These are phyloP conservation scores for Ocimum tenuiflorum DNA, from an alignment of 257 asterid genomes.

Conservation along the genomic window DNA sequence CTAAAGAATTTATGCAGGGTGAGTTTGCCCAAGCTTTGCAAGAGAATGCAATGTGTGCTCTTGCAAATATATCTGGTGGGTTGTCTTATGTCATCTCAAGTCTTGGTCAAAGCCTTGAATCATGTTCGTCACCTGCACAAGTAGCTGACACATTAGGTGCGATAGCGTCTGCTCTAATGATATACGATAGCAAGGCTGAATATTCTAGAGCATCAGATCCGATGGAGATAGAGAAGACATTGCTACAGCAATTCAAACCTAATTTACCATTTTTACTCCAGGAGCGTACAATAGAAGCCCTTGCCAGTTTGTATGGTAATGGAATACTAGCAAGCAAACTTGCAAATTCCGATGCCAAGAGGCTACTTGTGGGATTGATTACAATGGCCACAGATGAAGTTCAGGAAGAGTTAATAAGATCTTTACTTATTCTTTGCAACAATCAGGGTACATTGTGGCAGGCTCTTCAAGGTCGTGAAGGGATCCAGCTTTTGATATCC, in stretches of 20 bases:
- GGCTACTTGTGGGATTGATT: constrained; percentile 82
- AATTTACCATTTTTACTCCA: constrained; percentile 61
- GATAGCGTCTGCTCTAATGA: constrained; percentile 95
- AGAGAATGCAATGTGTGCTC: constrained; percentile 99
- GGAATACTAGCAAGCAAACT: constrained; percentile 63
- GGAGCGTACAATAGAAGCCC: constrained; percentile 97
- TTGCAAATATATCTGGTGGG: constrained; percentile 98
- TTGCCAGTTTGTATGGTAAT: constrained; percentile 96
- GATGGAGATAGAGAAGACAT: constrained; percentile 74
- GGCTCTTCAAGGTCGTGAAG: constrained; percentile 98
- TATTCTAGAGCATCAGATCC: constrained; percentile 79
- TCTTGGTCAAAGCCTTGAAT: constrained; percentile 97
- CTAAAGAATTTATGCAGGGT: constrained; percentile 99
- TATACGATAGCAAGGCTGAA: constrained; percentile 84
- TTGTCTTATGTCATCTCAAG: constrained; percentile 87
- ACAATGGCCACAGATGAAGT: constrained; percentile 90
- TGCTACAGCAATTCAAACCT: constrained; percentile 70
- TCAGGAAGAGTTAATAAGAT: constrained; percentile 81
- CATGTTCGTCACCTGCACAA: constrained; percentile 93
- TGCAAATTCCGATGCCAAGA: constrained; percentile 85
- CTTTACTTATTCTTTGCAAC: constrained; percentile 81
- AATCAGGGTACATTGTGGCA: constrained; percentile 89
- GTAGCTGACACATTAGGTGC: constrained; percentile 97
- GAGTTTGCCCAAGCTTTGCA: constrained; percentile 98
- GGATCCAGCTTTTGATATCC: constrained; percentile 90